Conservation (phyloP, 345 rosid genomes). For the Trapa bicornis region DNA sequence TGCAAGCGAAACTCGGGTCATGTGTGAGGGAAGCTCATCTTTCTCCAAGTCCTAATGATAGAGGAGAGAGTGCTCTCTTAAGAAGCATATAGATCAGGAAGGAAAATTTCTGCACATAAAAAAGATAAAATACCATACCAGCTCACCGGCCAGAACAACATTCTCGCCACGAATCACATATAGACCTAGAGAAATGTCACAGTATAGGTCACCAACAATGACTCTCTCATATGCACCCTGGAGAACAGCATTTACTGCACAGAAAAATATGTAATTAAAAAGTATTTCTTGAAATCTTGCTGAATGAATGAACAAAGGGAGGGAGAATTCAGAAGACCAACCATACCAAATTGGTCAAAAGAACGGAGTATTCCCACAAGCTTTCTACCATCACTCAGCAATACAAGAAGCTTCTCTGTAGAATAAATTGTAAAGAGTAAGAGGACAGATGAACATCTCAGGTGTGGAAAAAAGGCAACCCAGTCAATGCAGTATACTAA, state of each 20-base stretch:
- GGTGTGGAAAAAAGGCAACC: background rate
- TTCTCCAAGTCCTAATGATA: constrained; percentile 60
- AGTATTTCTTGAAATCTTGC: background rate
- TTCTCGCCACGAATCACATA: constrained; percentile 93
- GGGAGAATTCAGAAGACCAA: background rate
- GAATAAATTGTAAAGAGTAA: constrained; percentile 4
- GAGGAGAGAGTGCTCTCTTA: constrained; percentile 3
- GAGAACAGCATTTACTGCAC: constrained; percentile 87
- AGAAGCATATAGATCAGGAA: background rate
- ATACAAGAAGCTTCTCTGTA: constrained; percentile 82
- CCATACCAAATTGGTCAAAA: constrained; percentile 87
- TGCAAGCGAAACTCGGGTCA: constrained; percentile 61
- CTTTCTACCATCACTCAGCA: constrained; percentile 88
- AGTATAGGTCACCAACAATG: constrained; percentile 78
- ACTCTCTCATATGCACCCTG: constrained; percentile 94
- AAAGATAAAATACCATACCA: constrained; percentile 35
- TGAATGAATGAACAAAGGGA: background rate
- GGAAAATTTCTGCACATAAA: background rate
- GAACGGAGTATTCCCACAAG: constrained; percentile 89
- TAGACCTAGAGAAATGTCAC: constrained; percentile 87
- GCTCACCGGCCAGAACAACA: constrained; percentile 89
- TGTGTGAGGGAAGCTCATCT: constrained; percentile 87
- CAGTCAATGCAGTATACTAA: background rate
- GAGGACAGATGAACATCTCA: background rate
- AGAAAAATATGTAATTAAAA: background rate